These are phyloP conservation scores for Candida vaughaniae DNA, from an alignment of 805 yeast genomes.

Conservation along the genomic window DNA sequence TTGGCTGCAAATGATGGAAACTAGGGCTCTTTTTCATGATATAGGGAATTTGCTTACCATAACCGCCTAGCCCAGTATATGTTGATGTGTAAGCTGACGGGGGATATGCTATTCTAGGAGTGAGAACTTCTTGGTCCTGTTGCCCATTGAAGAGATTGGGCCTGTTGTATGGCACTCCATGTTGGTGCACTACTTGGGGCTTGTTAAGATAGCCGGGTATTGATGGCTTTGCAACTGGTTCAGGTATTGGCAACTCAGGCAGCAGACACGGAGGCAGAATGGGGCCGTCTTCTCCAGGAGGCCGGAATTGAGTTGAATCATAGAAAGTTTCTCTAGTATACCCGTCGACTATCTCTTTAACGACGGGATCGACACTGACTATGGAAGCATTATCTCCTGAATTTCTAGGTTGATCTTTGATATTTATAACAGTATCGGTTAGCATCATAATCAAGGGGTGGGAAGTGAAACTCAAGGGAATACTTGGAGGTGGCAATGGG, in stretches of 20 bases:
- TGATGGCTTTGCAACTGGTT: not conserved
- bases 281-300: not conserved
- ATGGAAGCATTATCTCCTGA: constrained; percentile 9
- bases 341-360: constrained; percentile 8
- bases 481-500: constrained; percentile 19
- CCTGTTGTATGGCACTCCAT: not conserved
- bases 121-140: too few relatives aligned
- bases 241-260: not conserved
- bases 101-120: too few relatives aligned
- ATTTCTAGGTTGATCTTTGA: not conserved
- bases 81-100: constrained; percentile 1
- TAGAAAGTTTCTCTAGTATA: constrained; percentile 10
- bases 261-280: not conserved
- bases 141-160: too few relatives aligned
- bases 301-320: not conserved
- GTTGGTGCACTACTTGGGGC: not conserved
- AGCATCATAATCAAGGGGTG: constrained; percentile 12
- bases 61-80: too few relatives aligned
- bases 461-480: constrained; percentile 8
- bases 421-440: not conserved
- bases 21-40: not conserved
- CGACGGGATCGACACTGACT: constrained; percentile 11
- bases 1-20: constrained; percentile 21
- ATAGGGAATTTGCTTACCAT: not conserved
- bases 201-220: not conserved